Evolutionary conservation across 352 stramenopile species (phyloP), one percentile per base, ranked within the genome.

Genomic region (Globisporangium mamillatum): DNA sequence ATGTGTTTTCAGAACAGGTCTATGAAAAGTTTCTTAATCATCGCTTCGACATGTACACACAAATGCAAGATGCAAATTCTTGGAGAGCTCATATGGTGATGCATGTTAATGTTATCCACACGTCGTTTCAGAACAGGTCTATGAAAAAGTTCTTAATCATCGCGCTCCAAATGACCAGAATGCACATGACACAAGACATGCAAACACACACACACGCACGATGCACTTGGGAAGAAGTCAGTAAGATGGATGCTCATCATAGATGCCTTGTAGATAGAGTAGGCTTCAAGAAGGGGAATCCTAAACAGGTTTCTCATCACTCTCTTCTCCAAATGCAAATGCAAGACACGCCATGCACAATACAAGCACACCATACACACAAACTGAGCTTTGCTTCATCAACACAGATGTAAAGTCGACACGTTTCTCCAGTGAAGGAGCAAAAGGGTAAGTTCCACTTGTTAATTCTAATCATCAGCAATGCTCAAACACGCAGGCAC

Each of bases 321-420:
- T 72, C 78, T 80, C 72, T 72, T 63, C 67, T 59, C 44, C 64
- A 32, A 25, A n/a, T 9, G 8, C 36, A 68, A 12, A 44, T n/a
- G 46, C 63, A 56, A 73, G 10, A 63, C 58, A 75, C 44, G 46
- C 16, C 65, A 68, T 14, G 69, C 29, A 60, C 16, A 64, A 68
- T 16, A 70, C 44, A 52, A 7, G 18, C 34, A 73, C 58, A 69
- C 53, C 14, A 81, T 32, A 69, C 24, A 72, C 9, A 74, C 7
- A 75, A 4, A 63, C 59, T 69, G 41, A 22, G 46, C 62, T 71
- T 87, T 84, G 80, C 84, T 84, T 94, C 86, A 94, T 91, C 90
- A 94, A 94, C 86, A 94, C 86, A 94, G 86, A 86, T 94, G 86
- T 94, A 86, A 70, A 18, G 72, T 94, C 86, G 75, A 94, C 86